phyloP scores from a whole-genome alignment of 805 yeast genomes.

The Nakazawaea pomicola region DNA sequence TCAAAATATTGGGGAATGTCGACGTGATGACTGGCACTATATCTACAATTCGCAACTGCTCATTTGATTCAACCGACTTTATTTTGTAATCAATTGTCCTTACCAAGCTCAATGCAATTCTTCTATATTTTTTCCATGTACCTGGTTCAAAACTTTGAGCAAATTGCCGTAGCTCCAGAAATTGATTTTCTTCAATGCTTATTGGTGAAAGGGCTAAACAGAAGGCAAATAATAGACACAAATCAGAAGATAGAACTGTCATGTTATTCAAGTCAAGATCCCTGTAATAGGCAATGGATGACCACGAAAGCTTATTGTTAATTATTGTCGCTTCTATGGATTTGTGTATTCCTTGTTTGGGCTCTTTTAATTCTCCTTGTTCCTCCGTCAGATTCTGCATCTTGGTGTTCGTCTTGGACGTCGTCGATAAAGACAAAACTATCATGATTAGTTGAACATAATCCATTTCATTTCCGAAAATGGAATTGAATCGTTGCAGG shows the following conservation, averaged over 20 bases:
- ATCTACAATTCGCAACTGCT: neutral
- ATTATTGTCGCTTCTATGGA: constrained; percentile 19
- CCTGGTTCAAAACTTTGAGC: constrained; percentile 19
- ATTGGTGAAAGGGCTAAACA: constrained; percentile 39
- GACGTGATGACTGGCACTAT: constrained; percentile 8
- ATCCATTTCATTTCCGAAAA: constrained; percentile 33
- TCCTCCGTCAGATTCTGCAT: constrained; percentile 12
- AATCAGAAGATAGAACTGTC: constrained; percentile 32
- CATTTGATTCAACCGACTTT: constrained; percentile 18
- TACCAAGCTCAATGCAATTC: constrained; percentile 38
- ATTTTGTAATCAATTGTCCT: constrained; percentile 43
- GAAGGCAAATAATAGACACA: constrained; percentile 44
- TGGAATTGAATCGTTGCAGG: constrained; percentile 33
- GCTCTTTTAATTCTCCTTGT: constrained; percentile 12
- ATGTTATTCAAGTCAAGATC: constrained; percentile 32
- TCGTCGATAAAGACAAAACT: constrained; percentile 30
- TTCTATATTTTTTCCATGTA: constrained; percentile 39
- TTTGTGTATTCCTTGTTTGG: constrained; percentile 3
- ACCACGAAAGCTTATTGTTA: constrained; percentile 24
- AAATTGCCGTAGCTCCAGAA: constrained; percentile 17
- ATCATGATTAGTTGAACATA: constrained; percentile 42
- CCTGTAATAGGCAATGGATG: constrained; percentile 34
- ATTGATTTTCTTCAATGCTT: constrained; percentile 15
- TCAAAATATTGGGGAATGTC: constrained; percentile 38
- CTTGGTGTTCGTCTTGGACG: neutral